Evolutionary conservation across 345 rosid genomes (phyloP), one percentile per base, ranked within the genome.

Genomic region (Tarenaya hassleriana): DNA sequence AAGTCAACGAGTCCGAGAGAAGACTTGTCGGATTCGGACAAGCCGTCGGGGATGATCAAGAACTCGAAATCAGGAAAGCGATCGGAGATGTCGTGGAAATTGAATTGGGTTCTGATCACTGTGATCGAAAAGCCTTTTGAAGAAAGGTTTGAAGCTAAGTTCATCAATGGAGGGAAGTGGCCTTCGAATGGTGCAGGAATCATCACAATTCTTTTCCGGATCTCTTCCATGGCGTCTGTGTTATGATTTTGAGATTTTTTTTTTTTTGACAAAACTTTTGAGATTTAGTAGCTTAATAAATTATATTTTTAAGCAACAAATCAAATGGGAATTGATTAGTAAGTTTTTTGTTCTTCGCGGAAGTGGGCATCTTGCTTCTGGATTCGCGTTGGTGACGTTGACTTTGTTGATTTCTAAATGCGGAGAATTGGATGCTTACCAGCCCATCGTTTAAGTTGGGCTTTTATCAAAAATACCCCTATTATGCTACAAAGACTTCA

Each of bases 111-210:
- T 62, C 75, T 73, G 51, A 66, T 47, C 15, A 83, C 16, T 11
- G 84, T 69, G 60, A 86, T 70, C 47, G 73, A 66, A 64, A 77
- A 81, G n/a, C 84, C 81, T 27, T 48, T 62, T 10, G 77, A 72
- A 40, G 74, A 63, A 17, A 86, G 83, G 47, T 54, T 48, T 20
- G 77, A 47, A 10, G 70, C 89, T 0, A 81, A 75, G 34, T 75
- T 79, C 71, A 83, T 76, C 83, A 83, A 75, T 0, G 88, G 83
- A 49, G 64, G 84, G 43, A 77, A 44, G 57, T 86, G 92, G 35
- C 95, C 92, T 49, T 77, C 73, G 35, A 70, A 63, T 9, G 88
- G 84, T 7, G 50, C 61, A 0, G 84, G 80, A 18, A 83, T 69
- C 8, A 86, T 63, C 21, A 86, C 65, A 42, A 78, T 5, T 53